These are phyloP conservation scores for Micractinium conductrix DNA, from an alignment of 139 green algal species.

Conservation along the genomic window DNA sequence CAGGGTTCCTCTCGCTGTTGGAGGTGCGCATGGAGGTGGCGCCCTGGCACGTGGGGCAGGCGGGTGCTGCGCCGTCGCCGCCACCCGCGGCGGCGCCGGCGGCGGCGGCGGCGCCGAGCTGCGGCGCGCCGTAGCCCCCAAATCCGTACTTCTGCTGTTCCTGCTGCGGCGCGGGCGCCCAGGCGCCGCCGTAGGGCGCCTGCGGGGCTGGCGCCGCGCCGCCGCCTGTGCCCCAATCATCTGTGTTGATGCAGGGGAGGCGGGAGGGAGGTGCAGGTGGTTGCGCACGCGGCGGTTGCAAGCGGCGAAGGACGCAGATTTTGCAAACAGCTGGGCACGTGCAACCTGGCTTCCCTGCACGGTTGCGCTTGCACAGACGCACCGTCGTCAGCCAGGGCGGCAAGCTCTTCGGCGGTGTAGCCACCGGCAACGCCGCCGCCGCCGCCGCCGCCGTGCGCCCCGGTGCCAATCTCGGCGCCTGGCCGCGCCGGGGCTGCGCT, in stretches of 20 bases:
- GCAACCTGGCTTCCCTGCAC: not conserved
- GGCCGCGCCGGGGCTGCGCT: not conserved
- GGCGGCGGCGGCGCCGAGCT: not conserved
- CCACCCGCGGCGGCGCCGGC: not conserved
- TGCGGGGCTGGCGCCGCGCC: not conserved
- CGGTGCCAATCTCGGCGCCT: not conserved
- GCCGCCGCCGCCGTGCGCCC: not conserved
- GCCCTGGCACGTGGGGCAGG: not conserved
- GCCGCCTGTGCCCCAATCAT: not conserved
- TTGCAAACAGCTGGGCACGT: not conserved
- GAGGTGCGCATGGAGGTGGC: not conserved
- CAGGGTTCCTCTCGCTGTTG: conserved; percentile 20
- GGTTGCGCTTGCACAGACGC: not conserved
- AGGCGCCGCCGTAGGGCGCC: not conserved
- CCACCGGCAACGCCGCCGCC: not conserved
- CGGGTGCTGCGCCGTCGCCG: not conserved
- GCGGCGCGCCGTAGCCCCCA: not conserved
- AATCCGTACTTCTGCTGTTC: not conserved
- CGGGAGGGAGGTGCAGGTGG: not conserved
- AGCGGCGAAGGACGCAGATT: not conserved
- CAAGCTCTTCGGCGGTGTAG: not conserved
- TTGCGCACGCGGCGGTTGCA: too few relatives aligned
- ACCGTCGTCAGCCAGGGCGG: not conserved
- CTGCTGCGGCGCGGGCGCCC: not conserved
- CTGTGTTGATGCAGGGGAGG: not conserved